Percentiles rank a stretch among this genome's conserved stretches.
These are phyloP conservation scores for Trifolium pratense DNA, from an alignment of 306 rosid genomes.

Conservation along the genomic window DNA sequence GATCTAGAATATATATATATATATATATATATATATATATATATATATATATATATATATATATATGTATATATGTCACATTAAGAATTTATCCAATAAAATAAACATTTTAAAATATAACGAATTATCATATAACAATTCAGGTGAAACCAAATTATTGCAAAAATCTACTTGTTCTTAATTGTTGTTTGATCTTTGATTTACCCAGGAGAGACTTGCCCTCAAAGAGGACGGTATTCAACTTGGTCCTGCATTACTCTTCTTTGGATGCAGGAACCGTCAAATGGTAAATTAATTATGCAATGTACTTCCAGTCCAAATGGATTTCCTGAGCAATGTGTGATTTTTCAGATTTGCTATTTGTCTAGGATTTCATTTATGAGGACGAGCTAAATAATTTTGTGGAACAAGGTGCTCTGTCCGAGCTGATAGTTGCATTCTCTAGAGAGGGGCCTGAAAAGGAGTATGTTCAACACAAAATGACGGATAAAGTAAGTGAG, in stretches of 20 bases:
- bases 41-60: no score
- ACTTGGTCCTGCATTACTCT: slow-evolving; percentile 82
- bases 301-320: slow-evolving; percentile 12
- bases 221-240: slow-evolving; percentile 75
- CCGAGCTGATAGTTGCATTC: slow-evolving; percentile 83
- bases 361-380: slow-evolving; percentile 82
- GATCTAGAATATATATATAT: no score
- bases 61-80: neutral
- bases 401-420: slow-evolving; percentile 69
- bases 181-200: slow-evolving; percentile 37
- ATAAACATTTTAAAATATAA: neutral
- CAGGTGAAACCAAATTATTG: slow-evolving; percentile 9
- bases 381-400: slow-evolving; percentile 84
- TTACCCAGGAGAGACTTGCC: slow-evolving; percentile 78
- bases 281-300: slow-evolving; percentile 63
- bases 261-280: slow-evolving; percentile 97
- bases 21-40: no score
- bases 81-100: neutral
- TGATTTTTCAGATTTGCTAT: slow-evolving; percentile 41
- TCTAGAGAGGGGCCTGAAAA: slow-evolving; percentile 82
- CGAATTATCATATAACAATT: neutral
- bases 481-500: slow-evolving; percentile 72
- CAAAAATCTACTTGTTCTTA: slow-evolving; percentile 28
- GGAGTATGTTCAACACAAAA: slow-evolving; percentile 92
- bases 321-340: slow-evolving; percentile 20